A percentile compares a stretch with the other conserved stretches of the same genome.
Conservation (phyloP, 2,329 filamentous ascomycete genomes). For the Arthrobotrys sinensis region DNA sequence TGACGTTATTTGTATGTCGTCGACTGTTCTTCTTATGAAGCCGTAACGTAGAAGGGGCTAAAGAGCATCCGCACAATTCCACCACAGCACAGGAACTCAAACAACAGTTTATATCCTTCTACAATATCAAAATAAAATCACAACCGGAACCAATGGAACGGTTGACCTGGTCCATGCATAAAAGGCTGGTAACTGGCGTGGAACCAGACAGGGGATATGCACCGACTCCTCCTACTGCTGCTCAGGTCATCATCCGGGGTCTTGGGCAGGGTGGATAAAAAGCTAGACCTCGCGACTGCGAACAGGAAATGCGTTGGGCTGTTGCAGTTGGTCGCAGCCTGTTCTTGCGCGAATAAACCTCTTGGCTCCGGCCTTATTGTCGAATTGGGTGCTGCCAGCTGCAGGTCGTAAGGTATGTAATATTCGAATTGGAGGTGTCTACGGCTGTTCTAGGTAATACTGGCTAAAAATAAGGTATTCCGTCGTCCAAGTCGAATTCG, state of each 20-base stretch:
- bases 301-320: constrained; percentile 48
- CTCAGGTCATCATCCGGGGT: constrained; percentile 45
- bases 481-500: constrained; percentile 15
- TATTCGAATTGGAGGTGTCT: constrained; percentile 24
- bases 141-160: constrained; percentile 24
- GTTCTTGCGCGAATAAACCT: constrained; percentile 12
- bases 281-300: constrained; percentile 35
- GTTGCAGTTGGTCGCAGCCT: constrained; percentile 37
- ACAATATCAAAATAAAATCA: constrained; percentile 26
- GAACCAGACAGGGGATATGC: constrained; percentile 26
- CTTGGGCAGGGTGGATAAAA: constrained; percentile 19
- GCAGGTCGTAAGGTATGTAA: constrained; percentile 26
- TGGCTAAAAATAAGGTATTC: constrained; percentile 31
- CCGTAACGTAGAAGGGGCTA: neutral
- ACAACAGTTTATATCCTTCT: constrained; percentile 12
- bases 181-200: constrained; percentile 24
- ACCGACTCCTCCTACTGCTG: constrained; percentile 24
- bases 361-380: constrained; percentile 49
- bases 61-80: neutral
- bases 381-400: constrained; percentile 54
- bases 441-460: constrained; percentile 19
- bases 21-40: neutral
- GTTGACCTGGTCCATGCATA: constrained; percentile 28
- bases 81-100: neutral
- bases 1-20: neutral